These are phyloP conservation scores for Ammopiptanthus mongolicus DNA, from an alignment of 306 rosid species.

Conservation along the genomic window DNA sequence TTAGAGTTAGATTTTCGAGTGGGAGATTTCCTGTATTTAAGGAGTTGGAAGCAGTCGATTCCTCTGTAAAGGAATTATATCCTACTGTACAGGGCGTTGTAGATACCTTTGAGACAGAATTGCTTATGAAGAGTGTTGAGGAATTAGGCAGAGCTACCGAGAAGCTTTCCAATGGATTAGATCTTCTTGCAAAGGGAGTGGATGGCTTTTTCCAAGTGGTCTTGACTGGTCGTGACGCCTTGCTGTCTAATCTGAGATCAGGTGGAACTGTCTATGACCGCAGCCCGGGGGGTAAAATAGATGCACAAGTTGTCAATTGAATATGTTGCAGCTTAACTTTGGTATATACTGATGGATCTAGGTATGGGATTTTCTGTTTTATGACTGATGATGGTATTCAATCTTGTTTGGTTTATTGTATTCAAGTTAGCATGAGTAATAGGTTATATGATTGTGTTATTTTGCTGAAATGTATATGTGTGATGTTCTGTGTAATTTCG, in stretches of 20 bases:
- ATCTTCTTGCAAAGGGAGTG: conserved; percentile 76
- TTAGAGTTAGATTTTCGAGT: conserved; percentile 38
- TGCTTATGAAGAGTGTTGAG: conserved; percentile 27
- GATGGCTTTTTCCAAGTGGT: conserved; percentile 74
- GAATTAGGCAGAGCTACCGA: conserved; percentile 44
- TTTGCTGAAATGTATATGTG: conserved; percentile 29
- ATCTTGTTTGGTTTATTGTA: conserved; percentile 37
- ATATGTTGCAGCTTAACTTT: conserved; percentile 17
- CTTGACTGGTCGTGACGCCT: conserved; percentile 68
- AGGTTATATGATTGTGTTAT: conserved; percentile 16
- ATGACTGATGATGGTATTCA: conserved; percentile 26
- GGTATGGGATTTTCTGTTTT: conserved; percentile 37
- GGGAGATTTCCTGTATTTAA: conserved; percentile 44
- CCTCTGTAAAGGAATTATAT: conserved; percentile 49
- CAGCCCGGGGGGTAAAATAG: conserved; percentile 16
- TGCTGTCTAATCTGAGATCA: conserved; percentile 66
- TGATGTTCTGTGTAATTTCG: conserved; percentile 29
- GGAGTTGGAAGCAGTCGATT: conserved; percentile 73
- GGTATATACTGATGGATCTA: conserved; percentile 23
- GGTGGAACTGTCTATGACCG: conserved; percentile 32
- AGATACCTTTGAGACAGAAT: conserved; percentile 26
- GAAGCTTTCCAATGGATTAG: conserved; percentile 65
- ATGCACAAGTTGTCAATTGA: conserved; percentile 36
- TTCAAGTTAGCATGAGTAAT: conserved; percentile 30
- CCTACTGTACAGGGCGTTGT: conserved; percentile 53